Evolutionary conservation across 1,284 basidiomycete species (phyloP), one percentile per base, ranked within the genome.

Genomic region (Rhodotorula sp.): DNA sequence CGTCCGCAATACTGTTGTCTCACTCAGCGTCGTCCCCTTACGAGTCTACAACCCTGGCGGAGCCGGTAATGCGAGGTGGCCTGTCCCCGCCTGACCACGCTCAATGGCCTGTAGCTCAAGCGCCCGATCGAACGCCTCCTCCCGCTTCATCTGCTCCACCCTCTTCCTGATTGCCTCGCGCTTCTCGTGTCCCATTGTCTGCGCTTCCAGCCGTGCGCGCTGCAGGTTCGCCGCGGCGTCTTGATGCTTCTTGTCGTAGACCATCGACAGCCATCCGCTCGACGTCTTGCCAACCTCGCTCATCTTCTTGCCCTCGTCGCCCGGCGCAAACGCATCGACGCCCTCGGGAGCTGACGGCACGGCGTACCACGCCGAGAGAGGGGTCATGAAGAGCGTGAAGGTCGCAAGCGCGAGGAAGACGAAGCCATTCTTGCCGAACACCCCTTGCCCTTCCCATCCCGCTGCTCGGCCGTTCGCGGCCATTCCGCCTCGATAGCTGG

Each of bases 101-200:
- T 68, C 70, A 22, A 71, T 59, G 20, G 53, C 60, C 44, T 73
- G 53, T 32, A 71, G 49, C n/a, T 68, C 53, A 11, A n/a, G 19
- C 7, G 69, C 69, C 10, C 67, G 66, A 11, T 73, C 66, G 51
- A 48, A 64, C 27, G 72, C 72, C 39, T 64, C 62, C 29, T 63
- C 64, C 3, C 62, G 44, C 48, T 68, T 58, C 10, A 71, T 68
- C 52, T 74, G 58, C 56, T 58, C 34, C 13, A 71, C 72, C 15
- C 70, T 58, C 48, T 34, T 70, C 70, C 32, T 55, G 36, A 74
- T 64, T 9, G 72, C 72, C 15, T 74, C 72, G 15, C 64, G 54
- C 46, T 71, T 74, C n/a, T 67, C 63, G 19, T 61, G 57, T 1
- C 72, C 69, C 30, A 39, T 48, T 19, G 47, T 34, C 34, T 52